These are phyloP conservation scores for Alisma plantagoaquatica DNA, from an alignment of 106 monocot species.

Conservation along the genomic window DNA sequence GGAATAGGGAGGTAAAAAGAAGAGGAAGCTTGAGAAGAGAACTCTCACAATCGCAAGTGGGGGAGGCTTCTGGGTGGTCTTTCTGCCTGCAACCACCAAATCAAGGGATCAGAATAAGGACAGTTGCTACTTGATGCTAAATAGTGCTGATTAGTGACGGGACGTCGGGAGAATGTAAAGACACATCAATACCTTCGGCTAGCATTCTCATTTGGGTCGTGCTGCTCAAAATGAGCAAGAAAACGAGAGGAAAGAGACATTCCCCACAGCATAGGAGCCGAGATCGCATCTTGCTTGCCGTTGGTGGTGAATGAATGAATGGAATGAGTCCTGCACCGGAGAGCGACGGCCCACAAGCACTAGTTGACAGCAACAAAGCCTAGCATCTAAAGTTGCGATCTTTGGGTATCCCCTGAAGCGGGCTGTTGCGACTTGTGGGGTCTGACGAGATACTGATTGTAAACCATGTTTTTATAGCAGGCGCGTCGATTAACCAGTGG, in stretches of 20 bases:
- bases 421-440: too few species aligned
- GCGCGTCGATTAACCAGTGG: too few species aligned
- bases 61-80: neutral
- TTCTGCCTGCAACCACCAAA: constrained; percentile 5
- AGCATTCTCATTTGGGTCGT: constrained; percentile 6
- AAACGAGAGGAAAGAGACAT: neutral
- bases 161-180: neutral
- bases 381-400: too few species aligned
- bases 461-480: too few species aligned
- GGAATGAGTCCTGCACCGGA: too few species aligned
- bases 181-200: constrained; percentile 9
- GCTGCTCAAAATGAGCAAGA: constrained; percentile 9
- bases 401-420: too few species aligned
- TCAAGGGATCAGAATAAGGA: neutral
- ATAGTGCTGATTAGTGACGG: too few species aligned
- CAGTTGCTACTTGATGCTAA: neutral
- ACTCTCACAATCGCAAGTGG: neutral
- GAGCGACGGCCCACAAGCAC: too few species aligned
- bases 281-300: neutral
- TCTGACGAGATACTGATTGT: too few species aligned
- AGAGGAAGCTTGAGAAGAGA: neutral
- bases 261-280: too few species aligned
- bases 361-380: too few species aligned
- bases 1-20: neutral
- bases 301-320: neutral